Evolutionary conservation across 1,284 basidiomycete genomes (phyloP).

Genomic region (Trichosporon sp.): DNA sequence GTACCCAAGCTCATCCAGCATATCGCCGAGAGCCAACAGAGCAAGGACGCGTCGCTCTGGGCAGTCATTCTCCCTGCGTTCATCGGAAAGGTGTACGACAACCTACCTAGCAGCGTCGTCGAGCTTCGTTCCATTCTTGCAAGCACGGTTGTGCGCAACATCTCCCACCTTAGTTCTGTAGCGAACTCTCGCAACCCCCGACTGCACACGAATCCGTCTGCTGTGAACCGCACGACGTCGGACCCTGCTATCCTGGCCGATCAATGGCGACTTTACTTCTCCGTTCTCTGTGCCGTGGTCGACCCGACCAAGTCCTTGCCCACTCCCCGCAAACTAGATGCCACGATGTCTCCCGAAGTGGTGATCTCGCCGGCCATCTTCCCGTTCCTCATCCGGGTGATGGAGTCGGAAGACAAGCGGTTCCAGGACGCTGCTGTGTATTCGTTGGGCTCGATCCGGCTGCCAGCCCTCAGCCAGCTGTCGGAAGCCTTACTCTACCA

Average conservation of each 20-base stretch:
- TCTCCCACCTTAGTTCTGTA: constrained; percentile 52
- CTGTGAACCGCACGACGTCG: constrained; percentile 41
- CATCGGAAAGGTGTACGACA: constrained; percentile 49
- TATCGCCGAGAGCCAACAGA: constrained; percentile 57
- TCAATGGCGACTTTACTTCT: constrained; percentile 87
- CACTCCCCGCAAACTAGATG: constrained; percentile 34
- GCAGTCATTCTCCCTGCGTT: constrained; percentile 55
- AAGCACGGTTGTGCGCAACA: constrained; percentile 54
- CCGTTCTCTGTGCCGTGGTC: constrained; percentile 64
- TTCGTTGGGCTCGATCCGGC: constrained; percentile 83
- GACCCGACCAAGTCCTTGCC: constrained; percentile 1
- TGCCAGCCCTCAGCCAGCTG: constrained; percentile 73
- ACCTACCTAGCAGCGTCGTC: constrained; percentile 51
- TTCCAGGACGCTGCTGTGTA: constrained; percentile 85
- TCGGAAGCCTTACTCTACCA: constrained; percentile 81
- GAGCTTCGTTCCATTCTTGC: constrained; percentile 55
- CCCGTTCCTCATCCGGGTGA: constrained; percentile 79
- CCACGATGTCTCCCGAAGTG: constrained; percentile 61
- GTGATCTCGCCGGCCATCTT: constrained; percentile 72
- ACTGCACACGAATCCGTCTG: constrained; percentile 24
- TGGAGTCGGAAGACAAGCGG: constrained; percentile 78
- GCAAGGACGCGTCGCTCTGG: constrained; percentile 57
- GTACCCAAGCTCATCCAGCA: constrained; percentile 41
- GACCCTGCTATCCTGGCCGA: constrained; percentile 71
- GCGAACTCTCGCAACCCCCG: constrained; percentile 33